Percentiles rank a stretch among this genome's conserved stretches.
phyloP scores from a whole-genome alignment of 106 monocot species.

The Chionographis japonica region DNA sequence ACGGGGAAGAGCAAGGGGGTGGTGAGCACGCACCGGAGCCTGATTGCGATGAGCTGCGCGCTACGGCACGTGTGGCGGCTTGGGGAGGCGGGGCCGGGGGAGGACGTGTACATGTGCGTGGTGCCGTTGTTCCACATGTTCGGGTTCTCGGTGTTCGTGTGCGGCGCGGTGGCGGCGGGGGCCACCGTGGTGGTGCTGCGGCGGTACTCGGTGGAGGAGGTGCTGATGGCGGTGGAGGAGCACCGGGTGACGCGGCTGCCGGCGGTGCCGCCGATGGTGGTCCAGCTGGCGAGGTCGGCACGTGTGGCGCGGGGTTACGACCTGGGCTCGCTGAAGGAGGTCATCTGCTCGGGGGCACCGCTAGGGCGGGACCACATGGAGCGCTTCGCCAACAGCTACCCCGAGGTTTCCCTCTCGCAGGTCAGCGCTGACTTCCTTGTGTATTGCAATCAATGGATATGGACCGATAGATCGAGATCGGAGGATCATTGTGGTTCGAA shows the following conservation, averaged over 20 bases:
- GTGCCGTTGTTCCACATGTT: constrained; percentile 81
- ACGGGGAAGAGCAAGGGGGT: constrained; percentile 80
- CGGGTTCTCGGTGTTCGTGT: constrained; percentile 69
- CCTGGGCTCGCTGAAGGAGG: constrained; percentile 31
- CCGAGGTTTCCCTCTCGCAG: constrained; percentile 41
- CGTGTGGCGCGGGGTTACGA: constrained; percentile 13
- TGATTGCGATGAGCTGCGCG: constrained; percentile 37
- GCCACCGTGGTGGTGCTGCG: constrained; percentile 54
- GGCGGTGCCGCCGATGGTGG: constrained; percentile 74
- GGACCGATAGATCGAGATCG: no score
- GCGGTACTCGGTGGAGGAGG: constrained; percentile 32
- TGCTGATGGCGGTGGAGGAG: constrained; percentile 45
- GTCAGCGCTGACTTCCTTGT: constrained; percentile 2
- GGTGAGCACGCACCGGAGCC: constrained; percentile 43
- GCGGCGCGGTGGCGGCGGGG: constrained; percentile 46
- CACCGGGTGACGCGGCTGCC: constrained; percentile 51
- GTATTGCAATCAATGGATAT: not conserved
- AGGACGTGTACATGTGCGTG: constrained; percentile 50
- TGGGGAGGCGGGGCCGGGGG: not conserved
- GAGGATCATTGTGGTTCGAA: no score
- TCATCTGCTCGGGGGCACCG: constrained; percentile 81
- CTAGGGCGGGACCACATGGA: constrained; percentile 30
- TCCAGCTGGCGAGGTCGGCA: constrained; percentile 27
- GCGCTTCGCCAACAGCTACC: constrained; percentile 35
- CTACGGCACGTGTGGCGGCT: constrained; percentile 34